Percentiles rank a stretch among this genome's conserved stretches.
These are phyloP conservation scores for Podaxis sp. DNA, from an alignment of 768 basidiomycete species.

Conservation along the genomic window DNA sequence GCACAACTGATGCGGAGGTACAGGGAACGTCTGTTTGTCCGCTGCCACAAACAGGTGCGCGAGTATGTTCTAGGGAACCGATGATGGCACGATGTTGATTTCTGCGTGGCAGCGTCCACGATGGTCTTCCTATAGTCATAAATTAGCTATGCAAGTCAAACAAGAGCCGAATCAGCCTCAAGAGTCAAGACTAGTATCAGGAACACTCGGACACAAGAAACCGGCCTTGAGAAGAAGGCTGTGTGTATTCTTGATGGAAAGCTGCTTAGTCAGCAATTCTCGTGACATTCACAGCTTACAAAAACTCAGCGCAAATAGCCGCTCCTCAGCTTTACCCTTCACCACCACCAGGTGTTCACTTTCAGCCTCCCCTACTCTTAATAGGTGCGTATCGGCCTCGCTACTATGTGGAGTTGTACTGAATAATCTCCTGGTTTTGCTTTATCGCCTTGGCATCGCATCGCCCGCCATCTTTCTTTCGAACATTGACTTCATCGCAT, in stretches of 20 bases:
- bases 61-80: not conserved
- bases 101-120: not conserved
- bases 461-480: constrained; percentile 19
- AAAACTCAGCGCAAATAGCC: constrained; percentile 46
- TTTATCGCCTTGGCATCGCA: constrained; percentile 36
- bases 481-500: constrained; percentile 26
- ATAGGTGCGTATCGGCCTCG: constrained; percentile 32
- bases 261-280: constrained; percentile 37
- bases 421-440: not conserved
- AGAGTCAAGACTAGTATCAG: not conserved
- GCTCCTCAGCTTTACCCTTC: constrained; percentile 44
- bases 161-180: not conserved
- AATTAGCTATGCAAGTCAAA: not conserved
- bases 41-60: not conserved
- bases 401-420: constrained; percentile 16
- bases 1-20: not conserved
- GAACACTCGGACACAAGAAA: not conserved
- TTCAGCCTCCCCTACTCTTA: constrained; percentile 24
- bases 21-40: not conserved
- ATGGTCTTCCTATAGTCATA: not conserved
- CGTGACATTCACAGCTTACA: constrained; percentile 37
- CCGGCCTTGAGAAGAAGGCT: not conserved
- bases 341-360: constrained; percentile 45
- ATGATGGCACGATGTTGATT: not conserved
- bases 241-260: not conserved